These are phyloP conservation scores for Chytridium lagenaria DNA, from an alignment of 371 early-diverging fungal genomes.

Conservation along the genomic window DNA sequence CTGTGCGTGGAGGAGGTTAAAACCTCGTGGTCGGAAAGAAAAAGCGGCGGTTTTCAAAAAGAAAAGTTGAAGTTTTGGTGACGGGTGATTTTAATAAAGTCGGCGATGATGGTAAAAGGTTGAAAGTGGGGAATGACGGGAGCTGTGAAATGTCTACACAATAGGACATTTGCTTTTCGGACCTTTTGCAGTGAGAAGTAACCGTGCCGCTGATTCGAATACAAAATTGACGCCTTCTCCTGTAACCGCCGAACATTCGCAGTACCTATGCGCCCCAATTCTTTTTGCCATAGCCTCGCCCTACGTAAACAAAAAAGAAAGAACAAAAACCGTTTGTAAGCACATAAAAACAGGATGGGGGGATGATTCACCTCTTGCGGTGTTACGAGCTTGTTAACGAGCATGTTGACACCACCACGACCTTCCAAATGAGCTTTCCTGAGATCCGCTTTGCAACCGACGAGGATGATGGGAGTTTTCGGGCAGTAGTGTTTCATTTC, in stretches of 20 bases:
- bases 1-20: no score
- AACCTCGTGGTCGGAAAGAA: no score
- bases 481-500: slow-evolving; percentile 93
- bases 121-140: no score
- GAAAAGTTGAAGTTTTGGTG: no score
- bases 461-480: slow-evolving; percentile 80
- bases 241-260: slow-evolving; percentile 91
- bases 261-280: slow-evolving; percentile 84
- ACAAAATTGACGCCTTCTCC: slow-evolving; percentile 89
- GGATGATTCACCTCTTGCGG: background rate
- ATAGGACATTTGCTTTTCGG: background rate
- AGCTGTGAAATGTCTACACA: no score
- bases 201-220: slow-evolving; percentile 84
- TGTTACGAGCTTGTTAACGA: slow-evolving; percentile 58
- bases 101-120: no score
- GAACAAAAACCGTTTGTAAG: background rate
- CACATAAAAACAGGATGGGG: background rate
- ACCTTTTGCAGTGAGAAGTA: slow-evolving; percentile 32
- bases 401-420: slow-evolving; percentile 64
- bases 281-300: slow-evolving; percentile 73
- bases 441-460: slow-evolving; percentile 94
- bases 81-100: no score
- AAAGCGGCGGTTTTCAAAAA: no score
- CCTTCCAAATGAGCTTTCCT: slow-evolving; percentile 56
- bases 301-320: slow-evolving; percentile 42